Base-by-base conservation (phyloP, 2,329 filamentous ascomycete species). In the Zalaria sp. region DNA sequence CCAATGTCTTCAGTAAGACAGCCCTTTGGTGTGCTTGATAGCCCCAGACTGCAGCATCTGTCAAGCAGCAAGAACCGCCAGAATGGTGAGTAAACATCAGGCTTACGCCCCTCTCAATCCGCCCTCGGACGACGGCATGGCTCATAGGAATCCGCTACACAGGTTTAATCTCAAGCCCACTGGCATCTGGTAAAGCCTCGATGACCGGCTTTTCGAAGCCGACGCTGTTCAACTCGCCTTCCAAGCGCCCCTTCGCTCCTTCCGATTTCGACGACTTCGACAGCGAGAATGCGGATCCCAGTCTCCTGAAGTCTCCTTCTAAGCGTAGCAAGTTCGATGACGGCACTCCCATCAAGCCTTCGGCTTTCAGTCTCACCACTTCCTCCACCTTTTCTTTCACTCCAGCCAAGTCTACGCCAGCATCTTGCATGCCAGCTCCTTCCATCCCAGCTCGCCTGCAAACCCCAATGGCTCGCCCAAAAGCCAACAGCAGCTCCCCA, bases 31-130 rank as follows among this genome's bases (percentile, higher is more conserved):
- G 79, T 79, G 38, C 69, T 88, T 42, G 76, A 83, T 57, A 71
- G 70, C 51, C 66, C 77, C 43, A 76, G 83, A 51, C 69, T 88
- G 26, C 80, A 85, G 60, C 76, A 69, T 49, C 67, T 89, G 53
- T 79, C 78, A 26, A 85, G 77, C 62, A 64, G 80, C 39, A 89
- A 87, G 69, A 88, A 88, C 61, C 71, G 79, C 60, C 83, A 88
- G 55, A 74, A 73, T 65, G 67, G 71, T 74, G 67, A 38, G 41
- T 41, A 47, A 35, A 35, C 42, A 45, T 31, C 27, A 37, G 36
- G 39, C 27, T 31, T 39, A 29, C 25, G 25, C 27, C 34, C 26
- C 31, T 37, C n/a, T 11, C 34, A 35, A 34, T 34, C 34, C 52
- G 47, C 48, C 42, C 43, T 48, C 27, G 25, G 6, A 36, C 34